These are phyloP conservation scores for Shiraia sp. DNA, from an alignment of 2,329 filamentous ascomycete genomes.

Conservation along the genomic window DNA sequence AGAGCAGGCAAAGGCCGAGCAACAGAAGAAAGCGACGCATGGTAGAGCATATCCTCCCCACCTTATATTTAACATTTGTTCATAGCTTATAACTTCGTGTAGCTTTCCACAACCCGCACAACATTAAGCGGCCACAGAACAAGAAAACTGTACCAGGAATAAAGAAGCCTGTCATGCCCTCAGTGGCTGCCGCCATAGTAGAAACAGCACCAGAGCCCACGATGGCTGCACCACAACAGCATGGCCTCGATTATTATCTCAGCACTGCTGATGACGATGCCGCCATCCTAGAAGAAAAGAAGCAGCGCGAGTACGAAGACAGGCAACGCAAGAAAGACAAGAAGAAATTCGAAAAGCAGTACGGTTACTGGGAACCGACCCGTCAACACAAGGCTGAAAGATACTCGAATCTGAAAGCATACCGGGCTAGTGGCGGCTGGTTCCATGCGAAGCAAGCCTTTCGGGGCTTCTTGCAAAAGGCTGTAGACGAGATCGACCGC, in stretches of 20 bases:
- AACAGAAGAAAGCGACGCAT: slow-evolving; percentile 39
- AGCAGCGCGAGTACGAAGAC: slow-evolving; percentile 73
- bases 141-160: slow-evolving; percentile 24
- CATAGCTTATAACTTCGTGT: slow-evolving; percentile 33
- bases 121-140: slow-evolving; percentile 38
- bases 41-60: too few species aligned
- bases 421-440: slow-evolving; percentile 30
- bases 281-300: slow-evolving; percentile 64
- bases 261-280: slow-evolving; percentile 80
- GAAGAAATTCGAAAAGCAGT: slow-evolving; percentile 76
- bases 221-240: slow-evolving; percentile 20
- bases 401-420: slow-evolving; percentile 33
- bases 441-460: slow-evolving; percentile 28
- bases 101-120: slow-evolving; percentile 40
- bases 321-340: slow-evolving; percentile 62
- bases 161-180: slow-evolving; percentile 33
- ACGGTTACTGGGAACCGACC: slow-evolving; percentile 57
- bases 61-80: slow-evolving; percentile 25
- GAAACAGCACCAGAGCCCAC: slow-evolving; percentile 15
- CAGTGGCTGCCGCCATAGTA: slow-evolving; percentile 17
- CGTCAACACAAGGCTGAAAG: slow-evolving; percentile 28
- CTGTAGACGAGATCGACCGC: slow-evolving; percentile 15
- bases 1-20: slow-evolving; percentile 37
- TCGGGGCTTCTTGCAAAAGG: slow-evolving; percentile 24
- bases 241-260: slow-evolving; percentile 62